Evolutionary conservation across 1,139 yeast species (phyloP), one percentile per base, ranked within the genome.

Genomic region (Taiozyma sp.): DNA sequence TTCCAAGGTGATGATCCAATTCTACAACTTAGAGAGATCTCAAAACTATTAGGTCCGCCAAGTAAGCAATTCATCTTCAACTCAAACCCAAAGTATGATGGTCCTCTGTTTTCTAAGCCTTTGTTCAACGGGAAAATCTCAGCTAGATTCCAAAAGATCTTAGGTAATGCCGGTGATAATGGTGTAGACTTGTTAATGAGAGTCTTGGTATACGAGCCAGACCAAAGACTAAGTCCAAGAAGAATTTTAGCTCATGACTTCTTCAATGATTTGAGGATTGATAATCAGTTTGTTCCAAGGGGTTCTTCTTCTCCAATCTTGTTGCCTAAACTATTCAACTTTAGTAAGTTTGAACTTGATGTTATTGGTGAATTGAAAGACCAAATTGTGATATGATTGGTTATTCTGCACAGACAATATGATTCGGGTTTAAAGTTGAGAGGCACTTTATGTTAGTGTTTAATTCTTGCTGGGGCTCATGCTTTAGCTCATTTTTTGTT

Each of bases 1-100:
- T 87, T 87, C 70, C 93, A 85, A 69, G 95, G 95, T 48, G 84
- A 80, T 60, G 83, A 84, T 48, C 88, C 91, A 14, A 77, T 83
- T 63, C 69, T 83, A 48, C 95, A 86, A 67, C 73, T 86, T 58
- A 79, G 87, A 63, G 95, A 86, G 66, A 86, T 86, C 56, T 80
- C 89, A 2, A 86, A 86, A 65, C 69, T 86, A 52, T 71, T 86
- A 61, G 95, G 95, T 1, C 93, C 93, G 21, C 83, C 87, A 43
- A 75, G 71, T 52, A 85, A 84, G 60, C 77, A 83, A 48, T 86
- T 85, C 63, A 80, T 86, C 58, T 84, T 80, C 68, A 83, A 83
- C 60, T 81, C 85, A 48, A 85, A 85, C 62, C 88, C 91, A 24
- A 78, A 79, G 54, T 86, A 85, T 66, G 77, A 82, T 59, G 95